phyloP scores from a whole-genome alignment of 441 rosid genomes.

The Aquilaria agallochum region DNA sequence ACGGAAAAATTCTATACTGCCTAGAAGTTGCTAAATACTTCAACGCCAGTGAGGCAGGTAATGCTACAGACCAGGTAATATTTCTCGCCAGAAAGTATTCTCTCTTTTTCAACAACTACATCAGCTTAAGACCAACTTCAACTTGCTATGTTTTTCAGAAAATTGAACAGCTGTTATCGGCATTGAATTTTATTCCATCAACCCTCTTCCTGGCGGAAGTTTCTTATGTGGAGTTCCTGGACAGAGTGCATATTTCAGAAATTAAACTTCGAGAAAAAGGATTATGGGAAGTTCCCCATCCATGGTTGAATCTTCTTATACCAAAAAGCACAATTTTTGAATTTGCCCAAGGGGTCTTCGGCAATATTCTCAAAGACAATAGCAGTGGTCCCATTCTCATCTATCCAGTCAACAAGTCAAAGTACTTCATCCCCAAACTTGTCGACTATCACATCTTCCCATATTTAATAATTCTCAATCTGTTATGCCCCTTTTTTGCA shows the following conservation, averaged over 20 bases:
- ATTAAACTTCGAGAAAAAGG: slow-evolving; percentile 67
- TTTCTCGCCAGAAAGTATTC: background rate
- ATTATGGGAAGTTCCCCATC: slow-evolving; percentile 93
- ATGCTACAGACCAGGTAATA: slow-evolving; percentile 39
- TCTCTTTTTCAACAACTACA: background rate
- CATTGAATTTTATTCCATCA: slow-evolving; percentile 60
- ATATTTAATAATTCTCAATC: slow-evolving; percentile 6
- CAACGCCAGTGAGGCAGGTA: slow-evolving; percentile 36
- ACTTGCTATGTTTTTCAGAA: slow-evolving; percentile 35
- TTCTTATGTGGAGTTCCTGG: slow-evolving; percentile 67
- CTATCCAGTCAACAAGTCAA: slow-evolving; percentile 76
- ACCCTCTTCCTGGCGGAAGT: slow-evolving; percentile 67
- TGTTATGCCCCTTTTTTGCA: slow-evolving; percentile 27
- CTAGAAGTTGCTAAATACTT: slow-evolving; percentile 85
- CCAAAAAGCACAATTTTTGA: slow-evolving; percentile 59
- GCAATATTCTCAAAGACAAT: slow-evolving; percentile 53
- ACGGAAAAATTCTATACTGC: slow-evolving; percentile 78
- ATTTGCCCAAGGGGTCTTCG: slow-evolving; percentile 62
- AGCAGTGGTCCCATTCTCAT: slow-evolving; percentile 86
- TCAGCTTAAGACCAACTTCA: slow-evolving; percentile 7
- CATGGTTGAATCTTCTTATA: slow-evolving; percentile 84
- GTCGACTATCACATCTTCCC: slow-evolving; percentile 1
- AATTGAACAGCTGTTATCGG: slow-evolving; percentile 47
- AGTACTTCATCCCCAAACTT: slow-evolving; percentile 31
- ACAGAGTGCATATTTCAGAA: slow-evolving; percentile 74